Conservation (phyloP, 192 early-diverging fungal genomes). For the Coemansia brasiliensis region DNA sequence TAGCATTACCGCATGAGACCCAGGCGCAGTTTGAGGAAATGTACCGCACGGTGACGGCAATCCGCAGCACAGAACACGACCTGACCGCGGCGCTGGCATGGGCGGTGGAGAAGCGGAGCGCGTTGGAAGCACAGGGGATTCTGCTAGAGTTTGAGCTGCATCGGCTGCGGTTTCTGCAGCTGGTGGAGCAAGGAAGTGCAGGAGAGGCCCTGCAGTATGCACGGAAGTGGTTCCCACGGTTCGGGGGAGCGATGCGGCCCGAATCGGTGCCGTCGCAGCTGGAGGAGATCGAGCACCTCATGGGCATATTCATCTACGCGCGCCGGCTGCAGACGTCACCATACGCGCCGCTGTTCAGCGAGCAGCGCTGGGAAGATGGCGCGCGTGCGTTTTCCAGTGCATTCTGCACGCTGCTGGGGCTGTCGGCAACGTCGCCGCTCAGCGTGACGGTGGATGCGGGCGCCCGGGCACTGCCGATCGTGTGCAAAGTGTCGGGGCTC, state of each 20-base stretch:
- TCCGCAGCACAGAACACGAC: conserved; percentile 55
- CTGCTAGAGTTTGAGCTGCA: conserved; percentile 89
- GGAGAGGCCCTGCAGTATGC: conserved; percentile 77
- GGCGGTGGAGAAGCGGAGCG: conserved; percentile 62
- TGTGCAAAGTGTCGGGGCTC: conserved; percentile 86
- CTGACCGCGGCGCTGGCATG: conserved; percentile 73
- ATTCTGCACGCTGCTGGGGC: conserved; percentile 35
- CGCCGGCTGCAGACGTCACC: conserved; percentile 72
- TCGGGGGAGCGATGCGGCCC: conserved; percentile 19
- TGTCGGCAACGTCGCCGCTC: conserved; percentile 32
- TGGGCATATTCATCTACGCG: conserved; percentile 55
- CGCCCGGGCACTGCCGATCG: conserved; percentile 83
- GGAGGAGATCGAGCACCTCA: conserved; percentile 57
- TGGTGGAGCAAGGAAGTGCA: conserved; percentile 53
- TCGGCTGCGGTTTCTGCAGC: conserved; percentile 74
- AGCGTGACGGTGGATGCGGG: conserved; percentile 68
- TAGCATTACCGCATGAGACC: conserved; percentile 51
- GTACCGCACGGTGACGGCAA: conserved; percentile 69
- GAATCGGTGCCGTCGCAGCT: conserved; percentile 14
- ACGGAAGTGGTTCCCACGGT: conserved; percentile 64
- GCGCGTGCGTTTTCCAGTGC: conserved; percentile 21
- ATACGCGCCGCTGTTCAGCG: conserved; percentile 56
- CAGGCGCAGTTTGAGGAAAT: conserved; percentile 77
- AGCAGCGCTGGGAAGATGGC: conserved; percentile 40
- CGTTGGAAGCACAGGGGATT: conserved; percentile 59